Conservation (phyloP, 352 stramenopile genomes). For the Phytophthora pini region DNA sequence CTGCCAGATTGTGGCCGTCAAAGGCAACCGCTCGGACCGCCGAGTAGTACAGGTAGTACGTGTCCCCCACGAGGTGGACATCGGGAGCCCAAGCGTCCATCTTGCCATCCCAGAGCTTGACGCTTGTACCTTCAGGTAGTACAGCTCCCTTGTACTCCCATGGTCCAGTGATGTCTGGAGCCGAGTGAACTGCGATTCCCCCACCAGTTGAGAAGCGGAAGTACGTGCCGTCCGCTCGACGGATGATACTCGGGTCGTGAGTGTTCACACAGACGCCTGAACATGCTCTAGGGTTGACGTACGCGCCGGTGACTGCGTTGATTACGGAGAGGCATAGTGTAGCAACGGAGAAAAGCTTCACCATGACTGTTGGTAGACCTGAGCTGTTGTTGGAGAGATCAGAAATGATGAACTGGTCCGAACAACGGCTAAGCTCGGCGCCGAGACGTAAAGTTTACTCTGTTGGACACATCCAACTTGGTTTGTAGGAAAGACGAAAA, state of each 20-base stretch:
- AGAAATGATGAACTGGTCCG: conserved; percentile 1
- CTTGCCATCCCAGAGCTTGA: conserved; percentile 36
- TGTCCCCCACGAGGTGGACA: conserved; percentile 31
- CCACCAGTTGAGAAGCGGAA: conserved; percentile 37
- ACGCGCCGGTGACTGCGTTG: conserved; percentile 2
- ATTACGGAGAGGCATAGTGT: conserved; percentile 13
- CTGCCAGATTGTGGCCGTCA: conserved; percentile 27
- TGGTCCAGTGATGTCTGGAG: conserved; percentile 17
- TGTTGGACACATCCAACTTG: neutral
- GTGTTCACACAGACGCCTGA: conserved; percentile 30
- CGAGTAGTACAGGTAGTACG: conserved; percentile 39
- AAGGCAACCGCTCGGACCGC: conserved; percentile 20
- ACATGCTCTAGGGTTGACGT: conserved; percentile 20
- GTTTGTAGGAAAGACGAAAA: neutral
- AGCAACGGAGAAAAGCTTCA: conserved; percentile 2
- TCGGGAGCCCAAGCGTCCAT: conserved; percentile 30
- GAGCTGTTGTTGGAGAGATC: neutral
- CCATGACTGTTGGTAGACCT: conserved; percentile 1
- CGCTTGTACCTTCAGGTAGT: conserved; percentile 30
- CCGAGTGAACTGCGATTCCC: conserved; percentile 26
- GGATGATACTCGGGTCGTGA: conserved; percentile 36
- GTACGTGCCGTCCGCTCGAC: conserved; percentile 32
- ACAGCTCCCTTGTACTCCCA: conserved; percentile 33
- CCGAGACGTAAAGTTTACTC: conserved; percentile 1
- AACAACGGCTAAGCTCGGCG: neutral